Conservation (phyloP, 2,329 filamentous ascomycete species). For the Plenodomus biglobosus region DNA sequence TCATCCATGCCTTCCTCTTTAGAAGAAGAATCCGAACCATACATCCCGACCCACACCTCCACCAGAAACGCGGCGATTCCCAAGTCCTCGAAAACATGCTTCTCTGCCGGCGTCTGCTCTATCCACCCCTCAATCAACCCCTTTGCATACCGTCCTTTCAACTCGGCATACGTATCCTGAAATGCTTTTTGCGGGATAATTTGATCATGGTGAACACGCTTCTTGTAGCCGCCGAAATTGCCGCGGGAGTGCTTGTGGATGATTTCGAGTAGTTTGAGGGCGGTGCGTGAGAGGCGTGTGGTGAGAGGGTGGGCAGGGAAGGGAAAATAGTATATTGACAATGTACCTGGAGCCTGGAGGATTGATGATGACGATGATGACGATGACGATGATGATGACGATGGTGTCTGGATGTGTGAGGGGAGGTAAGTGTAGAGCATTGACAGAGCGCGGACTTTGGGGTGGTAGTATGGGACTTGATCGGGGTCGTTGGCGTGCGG, state of each 20-base stretch:
- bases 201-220: constrained; percentile 80
- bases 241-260: constrained; percentile 75
- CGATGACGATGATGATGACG: constrained; percentile 1
- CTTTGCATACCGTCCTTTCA: constrained; percentile 79
- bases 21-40: constrained; percentile 53
- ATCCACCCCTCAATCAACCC: constrained; percentile 74
- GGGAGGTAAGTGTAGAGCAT: constrained; percentile 69
- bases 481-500: constrained; percentile 66
- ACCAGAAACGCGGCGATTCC: constrained; percentile 89
- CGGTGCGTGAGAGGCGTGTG: constrained; percentile 64
- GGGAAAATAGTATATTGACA: constrained; percentile 57
- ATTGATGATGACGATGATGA: not conserved
- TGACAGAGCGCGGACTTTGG: constrained; percentile 70
- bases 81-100: constrained; percentile 95
- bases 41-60: constrained; percentile 88
- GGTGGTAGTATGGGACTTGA: constrained; percentile 86
- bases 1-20: not conserved
- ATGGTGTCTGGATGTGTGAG: not conserved
- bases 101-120: constrained; percentile 81
- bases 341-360: constrained; percentile 40
- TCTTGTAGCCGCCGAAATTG: constrained; percentile 67
- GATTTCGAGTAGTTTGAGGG: constrained; percentile 66
- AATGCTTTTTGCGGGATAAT: constrained; percentile 74
- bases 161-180: constrained; percentile 76
- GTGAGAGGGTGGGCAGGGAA: constrained; percentile 43